A percentile compares a stretch with the other conserved stretches of the same genome.
These are phyloP conservation scores for Aegilops speltoides DNA, from an alignment of 176 grass and related monocot genomes.

Conservation along the genomic window DNA sequence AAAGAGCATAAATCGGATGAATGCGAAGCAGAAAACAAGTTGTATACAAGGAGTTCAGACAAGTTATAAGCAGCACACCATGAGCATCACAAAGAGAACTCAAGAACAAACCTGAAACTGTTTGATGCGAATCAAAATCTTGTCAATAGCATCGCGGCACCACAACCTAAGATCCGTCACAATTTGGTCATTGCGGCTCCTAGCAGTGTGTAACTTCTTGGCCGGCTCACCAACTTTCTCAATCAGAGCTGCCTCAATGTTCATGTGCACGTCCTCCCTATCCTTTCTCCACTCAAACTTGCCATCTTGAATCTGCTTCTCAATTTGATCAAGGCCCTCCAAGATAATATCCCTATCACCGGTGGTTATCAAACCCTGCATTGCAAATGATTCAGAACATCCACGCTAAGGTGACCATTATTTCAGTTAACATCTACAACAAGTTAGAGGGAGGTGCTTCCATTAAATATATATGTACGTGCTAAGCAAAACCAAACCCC, in stretches of 20 bases:
- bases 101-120: conserved; percentile 75
- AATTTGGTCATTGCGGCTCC: conserved; percentile 96
- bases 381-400: conserved; percentile 21
- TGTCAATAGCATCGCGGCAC: conserved; percentile 90
- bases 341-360: conserved; percentile 76
- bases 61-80: background rate
- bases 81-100: conserved; percentile 6
- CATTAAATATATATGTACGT: background rate
- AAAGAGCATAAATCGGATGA: background rate
- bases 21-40: background rate
- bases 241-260: conserved; percentile 93
- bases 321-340: conserved; percentile 84
- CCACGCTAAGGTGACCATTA: background rate
- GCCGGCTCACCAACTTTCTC: conserved; percentile 92
- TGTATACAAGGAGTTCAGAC: background rate
- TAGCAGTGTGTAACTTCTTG: conserved; percentile 93
- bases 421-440: background rate
- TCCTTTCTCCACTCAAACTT: conserved; percentile 93
- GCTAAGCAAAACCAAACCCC: background rate
- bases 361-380: conserved; percentile 86
- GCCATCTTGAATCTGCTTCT: conserved; percentile 73
- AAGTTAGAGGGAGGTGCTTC: background rate
- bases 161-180: conserved; percentile 90
- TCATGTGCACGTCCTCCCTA: conserved; percentile 94
- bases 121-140: conserved; percentile 80